phyloP scores from a whole-genome alignment of 2,329 filamentous ascomycete genomes.

The Rosellinia necatrix region DNA sequence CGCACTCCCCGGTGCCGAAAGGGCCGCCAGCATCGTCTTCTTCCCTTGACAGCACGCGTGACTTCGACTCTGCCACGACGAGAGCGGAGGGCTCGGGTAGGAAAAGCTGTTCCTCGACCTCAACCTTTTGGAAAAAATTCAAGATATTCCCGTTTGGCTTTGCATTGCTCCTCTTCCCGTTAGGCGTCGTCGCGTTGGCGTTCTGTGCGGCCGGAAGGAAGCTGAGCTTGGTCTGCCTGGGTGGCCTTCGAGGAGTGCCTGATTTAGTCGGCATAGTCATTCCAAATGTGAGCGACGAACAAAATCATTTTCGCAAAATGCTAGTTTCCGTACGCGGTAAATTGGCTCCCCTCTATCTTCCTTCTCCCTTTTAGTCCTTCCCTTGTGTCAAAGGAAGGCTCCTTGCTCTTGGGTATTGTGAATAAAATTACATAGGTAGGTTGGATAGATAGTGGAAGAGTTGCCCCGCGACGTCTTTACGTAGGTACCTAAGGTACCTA shows the following conservation, averaged over 20 bases:
- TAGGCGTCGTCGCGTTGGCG: constrained; percentile 31
- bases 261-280: constrained; percentile 33
- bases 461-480: constrained; percentile 35
- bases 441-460: too few relatives aligned
- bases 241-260: constrained; percentile 32
- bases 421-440: not conserved
- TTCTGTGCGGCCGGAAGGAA: constrained; percentile 33
- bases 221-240: constrained; percentile 38
- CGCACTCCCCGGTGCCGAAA: constrained; percentile 40
- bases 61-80: constrained; percentile 3
- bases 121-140: constrained; percentile 75
- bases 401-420: too few relatives aligned
- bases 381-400: too few relatives aligned
- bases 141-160: constrained; percentile 75
- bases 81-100: constrained; percentile 40
- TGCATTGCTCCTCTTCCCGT: constrained; percentile 43
- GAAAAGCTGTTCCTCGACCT: constrained; percentile 65
- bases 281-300: not conserved
- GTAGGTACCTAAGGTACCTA: too few relatives aligned
- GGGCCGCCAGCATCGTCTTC: too few relatives aligned
- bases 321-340: too few relatives aligned
- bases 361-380: too few relatives aligned
- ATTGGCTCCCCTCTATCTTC: too few relatives aligned
- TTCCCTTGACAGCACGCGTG: constrained; percentile 33
- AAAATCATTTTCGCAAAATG: not conserved